Evolutionary conservation across 805 yeast genomes (phyloP), one percentile per base, ranked within the genome.

Genomic region (Cyberlindnera maritima): DNA sequence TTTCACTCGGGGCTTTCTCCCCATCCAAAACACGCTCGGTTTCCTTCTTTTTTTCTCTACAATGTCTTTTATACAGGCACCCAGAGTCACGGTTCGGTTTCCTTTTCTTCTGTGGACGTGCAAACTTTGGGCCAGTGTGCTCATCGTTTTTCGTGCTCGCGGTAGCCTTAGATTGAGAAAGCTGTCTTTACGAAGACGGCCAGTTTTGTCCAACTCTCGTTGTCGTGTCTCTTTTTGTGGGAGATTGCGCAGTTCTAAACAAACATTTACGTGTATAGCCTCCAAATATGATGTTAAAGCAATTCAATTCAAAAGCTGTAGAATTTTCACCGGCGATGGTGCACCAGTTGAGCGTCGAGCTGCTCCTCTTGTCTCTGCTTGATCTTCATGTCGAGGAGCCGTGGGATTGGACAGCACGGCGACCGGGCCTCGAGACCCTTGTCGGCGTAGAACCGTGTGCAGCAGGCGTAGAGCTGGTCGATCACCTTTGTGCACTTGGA

Each of bases 401-500:
- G 72, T 17, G 88, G 85, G 46, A 75, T 74, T 1, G 96, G 96
- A 66, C 97, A 90, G 58, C 96, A 87, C 3, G 82, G 79, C 5
- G 90, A 79, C 40, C 76, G 69, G 12, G 83, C 79, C 0, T 76
- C 80, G 7, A 65, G 63, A 0, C 92, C 92, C 20, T 80, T 70
- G 5, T 72, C 71, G 36, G 69, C 61, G 63, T 90, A 90, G 62
- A 83, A 86, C 31, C 67, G 59, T 41, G 75, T 69, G 60, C 97
- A 90, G 63, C 97, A 90, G 11, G 70, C 74, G 65, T 90, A 91
- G 21, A 90, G 66, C 40, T 75, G 70, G 59, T 85, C 90, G 29
- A 91, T 88, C 11, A 75, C 66, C 48, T 73, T 71, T 9, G 88
- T 76, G 62, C 97, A 90, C 56, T 77, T 81, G 7, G 86, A 63